Evolutionary conservation across 2,329 filamentous ascomycete species (phyloP).

Genomic region (Huntiella omanensis): DNA sequence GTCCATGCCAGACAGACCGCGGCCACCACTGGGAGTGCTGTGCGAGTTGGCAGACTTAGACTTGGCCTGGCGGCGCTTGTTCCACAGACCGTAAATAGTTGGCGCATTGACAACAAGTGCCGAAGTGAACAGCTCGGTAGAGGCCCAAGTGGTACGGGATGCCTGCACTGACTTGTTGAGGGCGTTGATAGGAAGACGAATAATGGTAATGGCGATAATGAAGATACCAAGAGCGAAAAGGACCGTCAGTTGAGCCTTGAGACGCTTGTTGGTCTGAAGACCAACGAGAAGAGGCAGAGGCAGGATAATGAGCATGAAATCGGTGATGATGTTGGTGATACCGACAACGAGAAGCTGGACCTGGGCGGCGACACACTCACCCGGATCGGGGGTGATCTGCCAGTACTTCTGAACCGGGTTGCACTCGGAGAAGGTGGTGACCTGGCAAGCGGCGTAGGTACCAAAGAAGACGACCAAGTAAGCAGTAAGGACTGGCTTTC

Average conservation of each 20-base stretch:
- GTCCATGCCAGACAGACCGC: not conserved
- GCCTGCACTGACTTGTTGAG: slow-evolving; percentile 18
- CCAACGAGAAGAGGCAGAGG: slow-evolving; percentile 10
- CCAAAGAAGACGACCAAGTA: slow-evolving; percentile 16
- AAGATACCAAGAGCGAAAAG: slow-evolving; percentile 22
- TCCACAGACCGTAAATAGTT: slow-evolving; percentile 20
- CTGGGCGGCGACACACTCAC: slow-evolving; percentile 18
- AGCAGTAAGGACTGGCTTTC: slow-evolving; percentile 14
- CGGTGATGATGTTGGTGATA: slow-evolving; percentile 15
- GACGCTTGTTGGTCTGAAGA: slow-evolving; percentile 15
- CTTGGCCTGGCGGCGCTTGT: slow-evolving; percentile 13
- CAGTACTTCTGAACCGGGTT: slow-evolving; percentile 34
- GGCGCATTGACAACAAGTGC: slow-evolving; percentile 22
- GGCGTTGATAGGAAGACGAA: slow-evolving; percentile 21
- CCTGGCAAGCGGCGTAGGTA: slow-evolving; percentile 18
- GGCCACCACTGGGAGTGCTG: not conserved
- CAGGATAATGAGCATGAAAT: slow-evolving; percentile 9
- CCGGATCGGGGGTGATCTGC: slow-evolving; percentile 29
- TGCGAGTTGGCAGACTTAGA: not conserved
- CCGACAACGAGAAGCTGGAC: slow-evolving; percentile 19
- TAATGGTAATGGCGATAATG: slow-evolving; percentile 22
- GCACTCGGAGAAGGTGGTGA: slow-evolving; percentile 20
- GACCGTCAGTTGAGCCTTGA: slow-evolving; percentile 17
- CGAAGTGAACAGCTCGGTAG: slow-evolving; percentile 19
- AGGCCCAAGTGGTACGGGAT: slow-evolving; percentile 21